Conservation (phyloP, 352 stramenopile species). For the Pilasporangium apinafurcum region DNA sequence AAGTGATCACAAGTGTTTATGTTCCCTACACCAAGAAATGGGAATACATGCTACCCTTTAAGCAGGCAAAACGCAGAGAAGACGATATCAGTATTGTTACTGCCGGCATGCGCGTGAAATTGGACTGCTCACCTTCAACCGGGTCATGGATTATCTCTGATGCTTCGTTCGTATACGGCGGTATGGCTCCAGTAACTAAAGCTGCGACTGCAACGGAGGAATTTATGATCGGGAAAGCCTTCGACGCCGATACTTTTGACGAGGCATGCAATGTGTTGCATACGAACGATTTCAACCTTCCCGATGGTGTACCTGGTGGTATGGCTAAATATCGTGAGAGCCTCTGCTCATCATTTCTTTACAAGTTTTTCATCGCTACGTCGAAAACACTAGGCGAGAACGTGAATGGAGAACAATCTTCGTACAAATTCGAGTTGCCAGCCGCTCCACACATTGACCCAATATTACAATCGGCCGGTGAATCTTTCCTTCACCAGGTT, state of each 20-base stretch:
- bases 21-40: constrained; percentile 82
- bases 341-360: constrained; percentile 91
- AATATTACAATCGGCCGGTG: constrained; percentile 35
- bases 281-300: constrained; percentile 87
- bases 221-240: constrained; percentile 79
- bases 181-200: constrained; percentile 71
- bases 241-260: constrained; percentile 74
- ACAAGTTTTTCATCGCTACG: constrained; percentile 91
- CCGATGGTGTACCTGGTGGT: constrained; percentile 87
- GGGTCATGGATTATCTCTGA: constrained; percentile 73
- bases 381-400: constrained; percentile 49
- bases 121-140: constrained; percentile 53
- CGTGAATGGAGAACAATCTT: constrained; percentile 5
- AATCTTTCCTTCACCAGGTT: constrained; percentile 53
- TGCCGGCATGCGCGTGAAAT: constrained; percentile 83
- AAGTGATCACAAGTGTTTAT: constrained; percentile 91
- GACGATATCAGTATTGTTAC: constrained; percentile 98
- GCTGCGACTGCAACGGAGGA: constrained; percentile 37
- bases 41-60: constrained; percentile 94
- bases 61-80: constrained; percentile 92
- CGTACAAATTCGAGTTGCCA: too few species aligned
- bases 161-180: constrained; percentile 52
- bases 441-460: constrained; percentile 20
- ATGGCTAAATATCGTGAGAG: constrained; percentile 94
- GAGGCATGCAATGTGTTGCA: constrained; percentile 78